Base-by-base conservation (phyloP, 2,329 filamentous ascomycete genomes). In the Colletotrichum paranaense region DNA sequence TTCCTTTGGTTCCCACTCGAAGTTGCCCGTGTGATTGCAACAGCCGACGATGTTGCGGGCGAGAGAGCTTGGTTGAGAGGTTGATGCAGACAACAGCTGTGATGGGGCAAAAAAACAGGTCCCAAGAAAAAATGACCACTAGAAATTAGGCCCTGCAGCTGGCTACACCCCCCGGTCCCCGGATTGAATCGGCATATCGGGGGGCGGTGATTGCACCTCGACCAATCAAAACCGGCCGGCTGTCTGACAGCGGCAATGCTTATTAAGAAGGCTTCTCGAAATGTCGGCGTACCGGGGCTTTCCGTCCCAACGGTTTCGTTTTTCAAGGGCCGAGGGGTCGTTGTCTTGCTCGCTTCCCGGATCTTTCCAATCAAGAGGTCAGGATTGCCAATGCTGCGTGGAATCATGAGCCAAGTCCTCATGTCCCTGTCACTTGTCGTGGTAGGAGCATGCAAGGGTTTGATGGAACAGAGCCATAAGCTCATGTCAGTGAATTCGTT, bases 141-240 rank as follows among this genome's bases (percentile, higher is more conserved):
- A 24, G 66, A 63, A 63, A 69, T 55, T 52, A 64, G 64, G 66
- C 67, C 67, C 70, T 73, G 66, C 70, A 73, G 70, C 46, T 70
- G 26, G 59, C 58, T 42, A 55, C 32, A 35, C 38, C 14, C 58
- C 58, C 69, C 57, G 49, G 58, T 22, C 46, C 70, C 73, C 72
- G 74, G 72, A 75, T 75, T 73, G 74, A 73, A 67, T 75, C 74
- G 72, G 74, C 72, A 72, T 65, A 64, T 57, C 55, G 49, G 30
- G 11, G 59, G 22, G 1, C 26, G 11, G 3, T 22, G 14, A 5
- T 30, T n/a, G 8, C 0, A 1, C 1, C 3, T 26, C 14, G 4
- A 12, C 70, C 70, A 73, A 73, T 73, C 32, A 70, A 14, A 14
- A 22, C 1, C 8, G 16, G n/a, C n/a, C 2, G 1, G 2, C 26